These are phyloP conservation scores for Brassica incana DNA, from an alignment of 345 rosid genomes.

Conservation along the genomic window DNA sequence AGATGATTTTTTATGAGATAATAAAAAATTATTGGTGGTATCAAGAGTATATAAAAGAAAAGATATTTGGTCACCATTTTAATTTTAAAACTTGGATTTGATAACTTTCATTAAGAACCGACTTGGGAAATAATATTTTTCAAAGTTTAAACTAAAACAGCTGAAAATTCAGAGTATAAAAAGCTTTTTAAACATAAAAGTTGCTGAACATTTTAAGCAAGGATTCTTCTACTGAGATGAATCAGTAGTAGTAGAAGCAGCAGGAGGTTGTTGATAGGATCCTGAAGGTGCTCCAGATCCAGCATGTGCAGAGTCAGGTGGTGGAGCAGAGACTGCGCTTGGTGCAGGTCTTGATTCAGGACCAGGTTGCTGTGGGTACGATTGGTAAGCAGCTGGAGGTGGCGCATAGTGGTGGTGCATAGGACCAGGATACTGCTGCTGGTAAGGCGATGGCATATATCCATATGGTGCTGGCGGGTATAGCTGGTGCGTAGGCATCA, in stretches of 20 bases:
- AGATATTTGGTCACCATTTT: too few species aligned
- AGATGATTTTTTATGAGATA: too few species aligned
- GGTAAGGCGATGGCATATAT: constrained; percentile 68
- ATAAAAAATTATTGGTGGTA: too few species aligned
- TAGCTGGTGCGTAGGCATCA: constrained; percentile 49
- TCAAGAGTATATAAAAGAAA: too few species aligned
- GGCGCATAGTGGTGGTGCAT: constrained; percentile 47
- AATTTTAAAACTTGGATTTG: not conserved
- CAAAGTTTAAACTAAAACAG: constrained; percentile 4
- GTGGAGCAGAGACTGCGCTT: constrained; percentile 15
- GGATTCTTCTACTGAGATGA: constrained; percentile 24
- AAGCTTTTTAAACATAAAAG: not conserved
- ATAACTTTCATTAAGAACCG: constrained; percentile 1
- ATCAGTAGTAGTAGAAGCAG: constrained; percentile 7
- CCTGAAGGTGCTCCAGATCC: constrained; percentile 22
- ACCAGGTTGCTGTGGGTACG: constrained; percentile 42
- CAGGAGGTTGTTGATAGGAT: constrained; percentile 25
- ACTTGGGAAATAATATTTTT: not conserved
- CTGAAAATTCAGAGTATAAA: constrained; percentile 14
- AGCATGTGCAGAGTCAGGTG: constrained; percentile 19
- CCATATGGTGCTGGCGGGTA: constrained; percentile 57
- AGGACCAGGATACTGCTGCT: constrained; percentile 53
- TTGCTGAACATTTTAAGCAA: not conserved
- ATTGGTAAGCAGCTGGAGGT: constrained; percentile 38
- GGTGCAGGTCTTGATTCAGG: constrained; percentile 32